Evolutionary conservation across 441 rosid species (phyloP).

Genomic region (Gossypium schwendimanii): DNA sequence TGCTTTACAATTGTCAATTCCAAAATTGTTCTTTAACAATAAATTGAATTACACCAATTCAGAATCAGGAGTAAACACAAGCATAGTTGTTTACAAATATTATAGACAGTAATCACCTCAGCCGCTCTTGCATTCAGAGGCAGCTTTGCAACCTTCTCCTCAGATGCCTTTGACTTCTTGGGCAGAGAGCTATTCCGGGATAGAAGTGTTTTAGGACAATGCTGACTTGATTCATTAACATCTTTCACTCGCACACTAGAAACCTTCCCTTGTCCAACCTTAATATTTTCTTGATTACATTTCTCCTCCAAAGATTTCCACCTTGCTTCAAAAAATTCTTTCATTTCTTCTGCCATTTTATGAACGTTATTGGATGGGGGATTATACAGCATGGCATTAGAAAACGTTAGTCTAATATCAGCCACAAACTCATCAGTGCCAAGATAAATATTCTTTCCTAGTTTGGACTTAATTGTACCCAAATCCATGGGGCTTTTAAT

Average conservation of each 20-base stretch:
- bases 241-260: constrained; percentile 25
- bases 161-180: constrained; percentile 27
- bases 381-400: constrained; percentile 54
- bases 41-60: background rate
- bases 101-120: constrained; percentile 27
- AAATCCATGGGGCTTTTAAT: constrained; percentile 58
- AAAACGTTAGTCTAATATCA: constrained; percentile 53
- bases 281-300: constrained; percentile 20
- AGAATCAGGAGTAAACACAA: background rate
- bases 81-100: background rate
- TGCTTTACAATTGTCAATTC: background rate
- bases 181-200: constrained; percentile 17
- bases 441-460: constrained; percentile 32
- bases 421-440: constrained; percentile 47
- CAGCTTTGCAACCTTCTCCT: constrained; percentile 21
- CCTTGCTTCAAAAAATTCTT: constrained; percentile 41
- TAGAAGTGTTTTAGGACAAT: constrained; percentile 30
- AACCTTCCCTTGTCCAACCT: constrained; percentile 16
- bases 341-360: constrained; percentile 33
- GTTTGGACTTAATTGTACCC: constrained; percentile 44
- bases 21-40: background rate
- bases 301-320: constrained; percentile 62
- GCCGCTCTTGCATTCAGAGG: constrained; percentile 20
- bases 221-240: constrained; percentile 23
- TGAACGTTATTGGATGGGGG: constrained; percentile 41